A percentile compares a stretch with the other conserved stretches of the same genome.
phyloP scores from a whole-genome alignment of 169 alveolate genomes.

The Plasmodium blacklocki region DNA sequence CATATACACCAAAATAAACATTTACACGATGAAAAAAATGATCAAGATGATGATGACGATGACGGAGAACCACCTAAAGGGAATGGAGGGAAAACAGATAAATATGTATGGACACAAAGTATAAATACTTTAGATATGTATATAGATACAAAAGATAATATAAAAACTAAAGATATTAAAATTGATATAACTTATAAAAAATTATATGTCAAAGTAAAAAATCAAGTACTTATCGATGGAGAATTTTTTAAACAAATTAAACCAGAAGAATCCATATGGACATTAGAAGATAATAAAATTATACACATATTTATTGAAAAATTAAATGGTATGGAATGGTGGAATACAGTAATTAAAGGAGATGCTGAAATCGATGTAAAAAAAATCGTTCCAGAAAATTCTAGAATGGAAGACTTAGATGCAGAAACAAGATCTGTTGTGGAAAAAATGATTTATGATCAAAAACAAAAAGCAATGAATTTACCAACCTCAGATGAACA shows the following conservation, averaged over 20 bases:
- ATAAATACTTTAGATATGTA: constrained; percentile 85
- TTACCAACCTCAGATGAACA: constrained; percentile 95
- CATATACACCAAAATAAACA: neutral
- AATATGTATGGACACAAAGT: constrained; percentile 95
- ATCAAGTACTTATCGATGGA: constrained; percentile 89
- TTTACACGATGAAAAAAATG: constrained; percentile 9
- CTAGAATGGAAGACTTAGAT: constrained; percentile 96
- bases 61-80: constrained; percentile 79
- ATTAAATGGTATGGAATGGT: constrained; percentile 95
- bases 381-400: constrained; percentile 98
- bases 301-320: constrained; percentile 93
- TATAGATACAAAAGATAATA: constrained; percentile 73
- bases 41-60: constrained; percentile 22
- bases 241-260: constrained; percentile 92
- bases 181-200: constrained; percentile 80
- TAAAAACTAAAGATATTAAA: constrained; percentile 79
- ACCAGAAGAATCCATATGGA: constrained; percentile 96
- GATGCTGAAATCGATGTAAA: constrained; percentile 96
- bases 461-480: constrained; percentile 93
- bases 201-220: constrained; percentile 84
- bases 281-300: constrained; percentile 92
- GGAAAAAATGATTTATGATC: constrained; percentile 98
- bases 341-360: constrained; percentile 96
- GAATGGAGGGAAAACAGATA: constrained; percentile 86
- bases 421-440: constrained; percentile 97